Evolutionary conservation across 2,329 filamentous ascomycete genomes (phyloP).

Genomic region (Beauveria bassiana): DNA sequence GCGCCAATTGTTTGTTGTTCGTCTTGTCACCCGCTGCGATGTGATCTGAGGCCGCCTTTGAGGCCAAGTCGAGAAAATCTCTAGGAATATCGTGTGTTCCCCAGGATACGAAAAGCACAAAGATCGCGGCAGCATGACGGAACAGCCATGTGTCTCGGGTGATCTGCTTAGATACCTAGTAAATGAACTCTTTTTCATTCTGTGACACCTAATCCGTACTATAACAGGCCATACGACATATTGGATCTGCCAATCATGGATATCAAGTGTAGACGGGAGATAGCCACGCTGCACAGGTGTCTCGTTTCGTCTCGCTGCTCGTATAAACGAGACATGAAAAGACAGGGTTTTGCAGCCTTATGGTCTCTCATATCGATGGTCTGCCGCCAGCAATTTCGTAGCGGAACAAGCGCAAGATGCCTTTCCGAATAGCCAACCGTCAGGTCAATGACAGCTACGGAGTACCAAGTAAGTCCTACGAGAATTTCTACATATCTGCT

Average conservation of each 20-base stretch:
- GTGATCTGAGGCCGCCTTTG: too few species aligned
- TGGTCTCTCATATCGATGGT: neutral
- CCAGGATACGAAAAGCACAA: too few species aligned
- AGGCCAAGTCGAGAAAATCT: too few species aligned
- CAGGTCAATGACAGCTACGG: too few species aligned
- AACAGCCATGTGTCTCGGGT: neutral
- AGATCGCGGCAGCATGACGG: neutral
- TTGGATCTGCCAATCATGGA: neutral
- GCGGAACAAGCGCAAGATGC: too few species aligned
- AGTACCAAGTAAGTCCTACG: too few species aligned
- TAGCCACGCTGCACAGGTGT: neutral
- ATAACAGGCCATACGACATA: neutral
- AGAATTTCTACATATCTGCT: too few species aligned
- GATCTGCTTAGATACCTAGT: neutral
- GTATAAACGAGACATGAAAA: neutral
- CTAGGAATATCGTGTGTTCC: too few species aligned
- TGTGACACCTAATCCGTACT: neutral
- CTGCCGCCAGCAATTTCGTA: neutral
- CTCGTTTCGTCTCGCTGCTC: neutral
- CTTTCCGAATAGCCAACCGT: too few species aligned
- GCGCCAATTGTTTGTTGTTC: too few species aligned
- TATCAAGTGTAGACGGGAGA: neutral
- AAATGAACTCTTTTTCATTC: too few species aligned
- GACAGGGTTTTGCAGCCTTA: neutral
- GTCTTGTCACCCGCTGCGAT: too few species aligned